These are phyloP conservation scores for Yamadazyma dendronema DNA, from an alignment of 1,139 yeast genomes.

Conservation along the genomic window DNA sequence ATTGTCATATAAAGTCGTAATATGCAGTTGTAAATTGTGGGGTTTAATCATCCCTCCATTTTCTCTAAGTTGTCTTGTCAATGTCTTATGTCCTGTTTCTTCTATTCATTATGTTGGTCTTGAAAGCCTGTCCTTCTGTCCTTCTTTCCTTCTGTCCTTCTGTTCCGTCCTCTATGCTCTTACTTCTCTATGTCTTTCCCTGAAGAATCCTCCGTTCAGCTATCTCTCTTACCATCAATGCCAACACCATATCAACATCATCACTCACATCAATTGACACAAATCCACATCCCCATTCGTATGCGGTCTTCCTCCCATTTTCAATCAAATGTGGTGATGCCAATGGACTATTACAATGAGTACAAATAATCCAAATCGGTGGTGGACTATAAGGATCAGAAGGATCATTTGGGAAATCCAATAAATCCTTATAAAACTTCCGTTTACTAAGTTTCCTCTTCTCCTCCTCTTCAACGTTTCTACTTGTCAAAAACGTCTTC, in stretches of 20 bases:
- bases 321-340: slow-evolving; percentile 59
- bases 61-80: too few species aligned
- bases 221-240: slow-evolving; percentile 58
- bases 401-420: slow-evolving; percentile 39
- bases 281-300: slow-evolving; percentile 63
- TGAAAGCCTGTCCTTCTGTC: too few species aligned
- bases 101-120: too few species aligned
- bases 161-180: too few species aligned
- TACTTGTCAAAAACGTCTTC: slow-evolving; percentile 55
- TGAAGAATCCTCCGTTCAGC: slow-evolving; percentile 32
- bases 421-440: slow-evolving; percentile 15
- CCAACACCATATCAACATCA: slow-evolving; percentile 54
- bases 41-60: too few species aligned
- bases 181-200: neutral
- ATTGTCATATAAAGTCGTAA: too few species aligned
- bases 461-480: slow-evolving; percentile 21
- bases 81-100: too few species aligned
- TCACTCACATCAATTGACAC: slow-evolving; percentile 52
- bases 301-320: slow-evolving; percentile 55
- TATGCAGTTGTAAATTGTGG: too few species aligned
- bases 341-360: slow-evolving; percentile 53
- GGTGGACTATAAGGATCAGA: slow-evolving; percentile 54
- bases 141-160: too few species aligned
- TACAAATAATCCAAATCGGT: slow-evolving; percentile 65
- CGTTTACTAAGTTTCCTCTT: slow-evolving; percentile 17